A percentile compares a stretch with the other conserved stretches of the same genome.
These are phyloP conservation scores for Lignosus rhinocerotis DNA, from an alignment of 1,284 basidiomycete species.

Conservation along the genomic window DNA sequence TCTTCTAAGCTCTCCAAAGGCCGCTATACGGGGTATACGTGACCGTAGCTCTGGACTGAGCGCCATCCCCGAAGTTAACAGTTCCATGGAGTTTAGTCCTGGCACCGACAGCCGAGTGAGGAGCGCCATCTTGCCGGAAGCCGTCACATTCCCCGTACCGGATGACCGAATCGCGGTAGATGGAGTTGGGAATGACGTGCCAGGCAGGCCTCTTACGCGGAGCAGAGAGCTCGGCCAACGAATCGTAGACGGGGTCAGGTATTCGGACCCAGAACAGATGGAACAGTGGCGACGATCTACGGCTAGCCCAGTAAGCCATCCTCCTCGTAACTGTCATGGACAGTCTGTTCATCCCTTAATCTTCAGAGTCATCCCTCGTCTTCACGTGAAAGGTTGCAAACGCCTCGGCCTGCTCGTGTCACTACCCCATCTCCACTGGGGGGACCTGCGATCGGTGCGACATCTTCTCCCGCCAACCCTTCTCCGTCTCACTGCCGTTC, in stretches of 20 bases:
- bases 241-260: slow-evolving; percentile 35
- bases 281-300: slow-evolving; percentile 40
- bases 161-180: slow-evolving; percentile 21
- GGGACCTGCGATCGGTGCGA: slow-evolving; percentile 7
- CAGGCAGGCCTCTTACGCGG: slow-evolving; percentile 17
- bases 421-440: slow-evolving; percentile 20
- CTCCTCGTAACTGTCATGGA: neutral
- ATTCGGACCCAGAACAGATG: slow-evolving; percentile 37
- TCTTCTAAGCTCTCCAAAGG: slow-evolving; percentile 35
- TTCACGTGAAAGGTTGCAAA: slow-evolving; percentile 10
- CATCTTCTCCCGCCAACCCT: slow-evolving; percentile 11
- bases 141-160: slow-evolving; percentile 24
- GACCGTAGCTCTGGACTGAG: slow-evolving; percentile 34
- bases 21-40: slow-evolving; percentile 17
- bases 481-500: slow-evolving; percentile 20
- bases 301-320: slow-evolving; percentile 26
- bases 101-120: slow-evolving; percentile 23
- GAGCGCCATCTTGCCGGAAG: slow-evolving; percentile 27
- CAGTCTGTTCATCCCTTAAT: neutral
- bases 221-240: slow-evolving; percentile 20
- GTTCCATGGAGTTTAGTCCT: slow-evolving; percentile 33
- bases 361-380: slow-evolving; percentile 16
- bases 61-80: slow-evolving; percentile 42
- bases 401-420: slow-evolving; percentile 17
- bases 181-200: slow-evolving; percentile 7